These are phyloP conservation scores for Fusarium cyanostomum DNA, from an alignment of 2,329 filamentous ascomycete species.

Conservation along the genomic window DNA sequence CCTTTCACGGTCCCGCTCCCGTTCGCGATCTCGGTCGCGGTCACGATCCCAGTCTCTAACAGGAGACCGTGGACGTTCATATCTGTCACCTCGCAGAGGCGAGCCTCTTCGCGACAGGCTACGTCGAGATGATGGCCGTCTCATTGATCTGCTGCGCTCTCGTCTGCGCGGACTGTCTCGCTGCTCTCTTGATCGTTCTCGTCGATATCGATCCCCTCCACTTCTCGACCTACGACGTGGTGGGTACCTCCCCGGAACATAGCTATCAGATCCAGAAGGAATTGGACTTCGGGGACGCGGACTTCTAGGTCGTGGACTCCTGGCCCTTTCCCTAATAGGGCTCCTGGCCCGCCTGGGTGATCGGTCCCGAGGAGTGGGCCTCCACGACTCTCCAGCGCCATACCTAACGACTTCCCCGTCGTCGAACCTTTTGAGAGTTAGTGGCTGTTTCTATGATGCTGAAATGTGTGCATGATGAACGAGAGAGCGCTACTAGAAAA, in stretches of 20 bases:
- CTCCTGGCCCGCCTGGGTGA: constrained; percentile 53
- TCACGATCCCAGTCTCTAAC: constrained; percentile 50
- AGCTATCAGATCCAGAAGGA: constrained; percentile 55
- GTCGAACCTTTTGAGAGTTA: constrained; percentile 58
- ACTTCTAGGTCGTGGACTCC: constrained; percentile 53
- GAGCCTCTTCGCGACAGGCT: constrained; percentile 51
- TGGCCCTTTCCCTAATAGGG: constrained; percentile 44
- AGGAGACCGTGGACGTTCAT: constrained; percentile 52
- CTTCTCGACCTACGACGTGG: constrained; percentile 55
- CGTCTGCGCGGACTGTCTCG: constrained; percentile 51
- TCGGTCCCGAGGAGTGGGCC: constrained; percentile 63
- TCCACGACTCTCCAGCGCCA: constrained; percentile 69
- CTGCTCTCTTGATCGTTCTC: constrained; percentile 53
- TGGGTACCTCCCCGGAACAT: constrained; percentile 56
- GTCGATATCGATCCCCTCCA: constrained; percentile 53
- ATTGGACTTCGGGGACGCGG: constrained; percentile 51
- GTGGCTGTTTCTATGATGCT: not conserved
- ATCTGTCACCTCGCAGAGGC: constrained; percentile 49
- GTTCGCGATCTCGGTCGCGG: constrained; percentile 46
- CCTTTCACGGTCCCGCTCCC: constrained; percentile 44
- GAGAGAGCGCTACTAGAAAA: constrained; percentile 4
- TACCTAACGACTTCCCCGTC: constrained; percentile 70
- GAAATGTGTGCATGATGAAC: not conserved
- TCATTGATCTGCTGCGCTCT: constrained; percentile 50
- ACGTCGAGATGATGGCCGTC: constrained; percentile 52